Percentiles rank a stretch among this genome's conserved stretches.
Conservation (phyloP, 2,329 filamentous ascomycete species). For the Colletotrichum lindemuthianum region DNA sequence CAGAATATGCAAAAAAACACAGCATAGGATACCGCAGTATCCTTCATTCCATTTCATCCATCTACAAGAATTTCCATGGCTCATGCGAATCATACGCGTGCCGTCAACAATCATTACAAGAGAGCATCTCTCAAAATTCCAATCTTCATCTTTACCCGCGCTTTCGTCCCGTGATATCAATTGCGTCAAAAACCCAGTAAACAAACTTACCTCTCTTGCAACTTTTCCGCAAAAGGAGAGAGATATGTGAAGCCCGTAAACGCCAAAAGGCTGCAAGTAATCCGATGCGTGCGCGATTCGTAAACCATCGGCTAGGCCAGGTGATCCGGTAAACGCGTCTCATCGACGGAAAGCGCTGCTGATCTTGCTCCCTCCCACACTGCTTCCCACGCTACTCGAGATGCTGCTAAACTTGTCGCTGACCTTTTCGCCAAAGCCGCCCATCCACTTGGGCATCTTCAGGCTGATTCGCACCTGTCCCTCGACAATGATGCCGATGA, state of each 20-base stretch:
- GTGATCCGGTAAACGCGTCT: neutral
- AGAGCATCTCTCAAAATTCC: neutral
- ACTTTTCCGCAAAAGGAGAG: neutral
- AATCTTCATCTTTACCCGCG: neutral
- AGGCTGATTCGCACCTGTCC: constrained; percentile 75
- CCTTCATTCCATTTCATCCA: constrained; percentile 8
- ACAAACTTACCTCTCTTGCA: neutral
- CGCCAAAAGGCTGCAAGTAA: constrained; percentile 28
- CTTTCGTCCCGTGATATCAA: constrained; percentile 1
- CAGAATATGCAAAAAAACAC: no score
- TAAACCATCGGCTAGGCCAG: neutral
- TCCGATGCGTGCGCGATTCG: neutral
- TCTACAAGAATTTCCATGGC: constrained; percentile 4
- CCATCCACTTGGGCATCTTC: constrained; percentile 62
- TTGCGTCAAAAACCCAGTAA: neutral
- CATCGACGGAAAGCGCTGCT: constrained; percentile 28
- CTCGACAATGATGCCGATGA: constrained; percentile 86
- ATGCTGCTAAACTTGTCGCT: constrained; percentile 62
- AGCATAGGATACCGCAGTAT: neutral
- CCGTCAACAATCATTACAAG: neutral
- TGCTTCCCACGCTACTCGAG: constrained; percentile 53
- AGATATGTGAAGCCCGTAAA: neutral
- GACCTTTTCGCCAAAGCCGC: constrained; percentile 57
- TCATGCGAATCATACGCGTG: neutral
- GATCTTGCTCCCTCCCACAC: constrained; percentile 30